phyloP scores from a whole-genome alignment of 1,139 yeast species.

The Taiozyma sp. region DNA sequence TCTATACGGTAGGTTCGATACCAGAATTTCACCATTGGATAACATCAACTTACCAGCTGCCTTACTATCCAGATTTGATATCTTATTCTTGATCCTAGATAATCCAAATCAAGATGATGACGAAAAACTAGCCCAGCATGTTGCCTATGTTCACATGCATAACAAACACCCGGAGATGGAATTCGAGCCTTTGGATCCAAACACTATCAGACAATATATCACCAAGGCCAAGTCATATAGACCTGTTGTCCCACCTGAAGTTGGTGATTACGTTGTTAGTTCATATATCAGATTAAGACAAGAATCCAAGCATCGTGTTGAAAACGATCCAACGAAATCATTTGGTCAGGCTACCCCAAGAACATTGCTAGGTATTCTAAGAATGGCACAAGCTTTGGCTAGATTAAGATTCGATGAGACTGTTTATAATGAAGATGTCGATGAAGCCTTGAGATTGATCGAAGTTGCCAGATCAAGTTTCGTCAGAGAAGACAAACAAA shows the following conservation, averaged over 20 bases:
- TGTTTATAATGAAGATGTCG: constrained; percentile 81
- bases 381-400: constrained; percentile 94
- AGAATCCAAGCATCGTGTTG: constrained; percentile 72
- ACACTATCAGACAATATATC: constrained; percentile 81
- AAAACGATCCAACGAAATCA: constrained; percentile 59
- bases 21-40: constrained; percentile 85
- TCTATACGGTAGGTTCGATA: constrained; percentile 90
- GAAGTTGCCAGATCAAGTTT: constrained; percentile 85
- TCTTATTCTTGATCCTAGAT: constrained; percentile 82
- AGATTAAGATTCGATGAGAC: constrained; percentile 74
- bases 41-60: constrained; percentile 98
- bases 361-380: constrained; percentile 83
- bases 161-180: constrained; percentile 78
- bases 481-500: constrained; percentile 45
- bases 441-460: constrained; percentile 86
- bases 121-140: constrained; percentile 86
- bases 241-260: constrained; percentile 83
- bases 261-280: constrained; percentile 84
- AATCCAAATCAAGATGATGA: constrained; percentile 78
- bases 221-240: constrained; percentile 81
- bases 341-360: constrained; percentile 95
- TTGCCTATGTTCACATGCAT: constrained; percentile 93
- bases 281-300: constrained; percentile 90
- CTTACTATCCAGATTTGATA: constrained; percentile 88
- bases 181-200: constrained; percentile 72